A percentile compares a stretch with the other conserved stretches of the same genome.
Conservation (phyloP, 208 protist genomes). For the Trypanosoma platydactyli region DNA sequence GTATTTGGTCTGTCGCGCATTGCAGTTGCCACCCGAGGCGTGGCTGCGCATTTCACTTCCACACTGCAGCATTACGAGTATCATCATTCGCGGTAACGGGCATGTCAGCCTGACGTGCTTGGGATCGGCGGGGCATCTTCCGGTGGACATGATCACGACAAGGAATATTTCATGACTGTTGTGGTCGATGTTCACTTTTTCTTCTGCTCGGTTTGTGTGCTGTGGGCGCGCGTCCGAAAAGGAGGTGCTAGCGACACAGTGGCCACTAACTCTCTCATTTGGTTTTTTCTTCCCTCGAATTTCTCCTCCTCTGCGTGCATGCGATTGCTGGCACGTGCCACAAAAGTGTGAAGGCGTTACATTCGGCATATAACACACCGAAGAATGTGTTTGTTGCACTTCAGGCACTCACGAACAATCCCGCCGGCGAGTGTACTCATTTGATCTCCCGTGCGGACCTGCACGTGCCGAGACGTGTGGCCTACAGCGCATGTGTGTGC, state of each 20-base stretch:
- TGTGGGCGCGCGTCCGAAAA: neutral
- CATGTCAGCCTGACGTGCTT: conserved; percentile 46
- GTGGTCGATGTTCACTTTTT: neutral
- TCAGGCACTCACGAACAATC: conserved; percentile 61
- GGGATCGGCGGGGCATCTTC: conserved; percentile 60
- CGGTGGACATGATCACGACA: conserved; percentile 47
- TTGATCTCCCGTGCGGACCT: conserved; percentile 69
- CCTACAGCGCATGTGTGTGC: neutral
- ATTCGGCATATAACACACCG: too few species aligned
- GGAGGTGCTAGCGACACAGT: neutral
- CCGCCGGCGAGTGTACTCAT: conserved; percentile 55
- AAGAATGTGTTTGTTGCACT: too few species aligned
- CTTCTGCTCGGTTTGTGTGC: conserved; percentile 3
- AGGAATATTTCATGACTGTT: conserved; percentile 43
- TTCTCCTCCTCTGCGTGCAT: too few species aligned
- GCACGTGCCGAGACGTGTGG: conserved; percentile 42
- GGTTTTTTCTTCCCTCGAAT: too few species aligned
- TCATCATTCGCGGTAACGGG: conserved; percentile 54
- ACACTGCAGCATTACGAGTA: conserved; percentile 69
- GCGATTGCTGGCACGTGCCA: too few species aligned
- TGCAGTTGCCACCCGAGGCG: conserved; percentile 80
- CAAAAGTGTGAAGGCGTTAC: too few species aligned
- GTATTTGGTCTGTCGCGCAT: conserved; percentile 78
- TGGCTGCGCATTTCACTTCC: conserved; percentile 76
- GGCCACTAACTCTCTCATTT: too few species aligned